A percentile compares a stretch with the other conserved stretches of the same genome.
phyloP scores from a whole-genome alignment of 345 rosid genomes.

The Durio zibethinus region DNA sequence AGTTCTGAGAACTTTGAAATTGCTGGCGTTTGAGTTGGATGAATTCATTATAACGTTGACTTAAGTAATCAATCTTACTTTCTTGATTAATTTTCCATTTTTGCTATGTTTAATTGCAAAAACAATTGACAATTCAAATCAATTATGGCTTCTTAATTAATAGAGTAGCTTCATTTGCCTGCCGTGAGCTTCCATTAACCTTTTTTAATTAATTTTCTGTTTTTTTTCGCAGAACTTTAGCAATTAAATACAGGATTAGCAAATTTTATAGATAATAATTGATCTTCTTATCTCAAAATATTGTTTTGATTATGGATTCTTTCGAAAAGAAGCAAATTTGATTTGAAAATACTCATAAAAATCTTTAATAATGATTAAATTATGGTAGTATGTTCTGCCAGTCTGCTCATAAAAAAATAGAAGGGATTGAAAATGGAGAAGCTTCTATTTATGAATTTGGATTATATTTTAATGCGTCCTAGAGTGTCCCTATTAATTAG shows the following conservation, averaged over 20 bases:
- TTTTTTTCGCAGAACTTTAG: neutral
- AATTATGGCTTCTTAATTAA: neutral
- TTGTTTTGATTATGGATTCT: neutral
- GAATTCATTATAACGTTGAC: neutral
- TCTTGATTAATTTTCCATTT: neutral
- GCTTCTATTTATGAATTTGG: neutral
- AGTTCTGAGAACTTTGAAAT: slow-evolving; percentile 1
- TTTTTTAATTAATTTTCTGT: neutral
- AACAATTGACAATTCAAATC: neutral
- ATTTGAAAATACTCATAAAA: neutral
- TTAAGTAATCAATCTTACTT: neutral
- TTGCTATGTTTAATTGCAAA: neutral
- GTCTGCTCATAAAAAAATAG: neutral
- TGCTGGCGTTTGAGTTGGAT: neutral
- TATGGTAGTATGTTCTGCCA: neutral
- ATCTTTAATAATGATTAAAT: neutral
- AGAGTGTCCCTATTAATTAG: neutral
- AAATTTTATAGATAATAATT: neutral
- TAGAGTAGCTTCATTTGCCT: neutral
- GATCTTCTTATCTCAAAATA: neutral
- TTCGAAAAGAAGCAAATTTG: neutral
- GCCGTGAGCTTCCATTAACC: neutral
- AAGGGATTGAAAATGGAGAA: neutral
- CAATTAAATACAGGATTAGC: neutral
- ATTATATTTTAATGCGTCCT: neutral